Evolutionary conservation across 306 rosid species (phyloP).

Genomic region (Ochetophila trinervis): DNA sequence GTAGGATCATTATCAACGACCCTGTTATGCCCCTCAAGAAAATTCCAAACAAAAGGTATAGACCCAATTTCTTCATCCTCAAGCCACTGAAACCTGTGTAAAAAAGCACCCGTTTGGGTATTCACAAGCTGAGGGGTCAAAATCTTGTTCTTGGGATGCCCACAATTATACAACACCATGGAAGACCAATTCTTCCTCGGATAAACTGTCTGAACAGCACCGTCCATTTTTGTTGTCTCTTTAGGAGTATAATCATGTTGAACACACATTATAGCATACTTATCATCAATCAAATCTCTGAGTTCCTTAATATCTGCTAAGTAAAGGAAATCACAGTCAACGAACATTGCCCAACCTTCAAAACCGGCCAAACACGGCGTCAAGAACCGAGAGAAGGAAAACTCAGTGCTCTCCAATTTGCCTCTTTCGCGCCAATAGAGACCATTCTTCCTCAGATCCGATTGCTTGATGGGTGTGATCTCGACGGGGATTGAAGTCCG

Average conservation of each 20-base stretch:
- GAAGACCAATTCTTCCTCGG: slow-evolving; percentile 3
- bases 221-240: not conserved
- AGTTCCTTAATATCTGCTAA: not conserved
- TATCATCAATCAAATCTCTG: not conserved
- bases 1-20: not conserved
- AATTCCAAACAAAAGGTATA: not conserved
- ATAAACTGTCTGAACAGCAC: not conserved
- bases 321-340: not conserved
- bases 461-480: not conserved
- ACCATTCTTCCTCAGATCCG: not conserved
- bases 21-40: slow-evolving; percentile 1
- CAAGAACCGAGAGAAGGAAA: not conserved
- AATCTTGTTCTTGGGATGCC: not conserved
- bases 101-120: not conserved
- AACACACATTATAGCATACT: slow-evolving; percentile 3
- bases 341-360: slow-evolving; percentile 2
- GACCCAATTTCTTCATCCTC: slow-evolving; percentile 1
- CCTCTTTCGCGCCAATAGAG: slow-evolving; percentile 2
- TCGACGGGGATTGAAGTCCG: not conserved
- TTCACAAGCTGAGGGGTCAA: not conserved
- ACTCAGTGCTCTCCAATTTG: not conserved
- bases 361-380: not conserved
- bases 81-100: not conserved
- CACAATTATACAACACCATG: not conserved
- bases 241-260: not conserved